Evolutionary conservation across 306 rosid genomes (phyloP), one percentile per base, ranked within the genome.

Genomic region (Dryas octopetala): DNA sequence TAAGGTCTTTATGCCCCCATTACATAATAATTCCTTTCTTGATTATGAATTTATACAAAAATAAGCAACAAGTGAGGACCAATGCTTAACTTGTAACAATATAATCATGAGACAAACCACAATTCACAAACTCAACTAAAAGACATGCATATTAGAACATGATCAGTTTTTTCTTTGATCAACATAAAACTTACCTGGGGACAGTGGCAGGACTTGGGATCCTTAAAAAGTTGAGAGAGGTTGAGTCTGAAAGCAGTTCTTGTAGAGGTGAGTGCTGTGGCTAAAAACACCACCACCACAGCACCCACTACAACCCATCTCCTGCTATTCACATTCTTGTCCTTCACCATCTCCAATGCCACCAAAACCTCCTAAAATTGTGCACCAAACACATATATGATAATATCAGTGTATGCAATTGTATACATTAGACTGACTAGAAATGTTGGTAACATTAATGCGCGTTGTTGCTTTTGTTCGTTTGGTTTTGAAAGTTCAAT

Each of bases 131-230:
- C 26, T 53, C 59, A 53, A 66, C 40, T 7, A 9, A 11, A 66
- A 7, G 53, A 9, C 17, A 66, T 16, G 53, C 53, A 43, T 7
- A 3, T 14, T 28, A 65, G 8, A 45, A 43, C 38, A 32, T 32
- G 4, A 47, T 41, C 49, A 43, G 26, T 43, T 14, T 8, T 19
- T 3, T 66, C 38, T 50, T 66, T 50, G 44, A 73, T 15, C 28
- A 45, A 60, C 41, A 47, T 14, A 54, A 43, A 45, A 2, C 6
- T 11, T 23, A 78, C 71, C 73, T n/a, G 69, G 48, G 78, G 40
- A 47, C 82, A 79, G 60, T 10, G 45, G 49, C 82, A 73, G 17
- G 82, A 55, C 4, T 73, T 78, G 57, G 73, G 68, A 32, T 78
- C 41, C 17, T 57, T 78, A 28, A 72, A 16, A 44, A 72, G 11